phyloP scores from a whole-genome alignment of 345 rosid species.

The Pelargonium nanum region DNA sequence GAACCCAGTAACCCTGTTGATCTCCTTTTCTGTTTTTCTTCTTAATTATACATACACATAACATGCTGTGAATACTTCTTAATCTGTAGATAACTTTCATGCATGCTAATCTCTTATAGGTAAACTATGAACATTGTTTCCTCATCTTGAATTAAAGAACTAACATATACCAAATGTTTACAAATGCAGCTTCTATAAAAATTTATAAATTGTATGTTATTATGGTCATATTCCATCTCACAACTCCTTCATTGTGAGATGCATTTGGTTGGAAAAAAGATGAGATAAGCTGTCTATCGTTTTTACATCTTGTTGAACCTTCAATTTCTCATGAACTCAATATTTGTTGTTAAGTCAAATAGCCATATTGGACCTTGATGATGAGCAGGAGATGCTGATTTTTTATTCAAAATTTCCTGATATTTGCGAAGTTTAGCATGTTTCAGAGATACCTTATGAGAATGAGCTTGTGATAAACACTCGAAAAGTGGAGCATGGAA shows the following conservation, averaged over 20 bases:
- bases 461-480: slow-evolving; percentile 36
- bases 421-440: slow-evolving; percentile 23
- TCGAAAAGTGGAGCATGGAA: slow-evolving; percentile 44
- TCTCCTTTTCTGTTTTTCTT: not conserved
- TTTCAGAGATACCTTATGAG: slow-evolving; percentile 43
- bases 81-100: not conserved
- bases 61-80: not conserved
- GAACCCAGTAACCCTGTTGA: not conserved
- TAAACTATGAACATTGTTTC: too few species aligned
- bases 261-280: not conserved
- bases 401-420: slow-evolving; percentile 7
- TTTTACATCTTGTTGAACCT: not conserved
- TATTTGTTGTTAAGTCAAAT: not conserved
- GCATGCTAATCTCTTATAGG: not conserved
- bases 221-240: not conserved
- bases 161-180: not conserved
- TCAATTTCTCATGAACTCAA: not conserved
- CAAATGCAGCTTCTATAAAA: not conserved
- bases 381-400: not conserved
- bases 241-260: not conserved
- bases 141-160: too few species aligned
- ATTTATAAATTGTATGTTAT: not conserved
- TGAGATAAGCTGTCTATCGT: too few species aligned
- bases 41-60: not conserved
- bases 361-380: not conserved